A percentile compares a stretch with the other conserved stretches of the same genome.
phyloP scores from a whole-genome alignment of 345 rosid species.

The Ceriops tagal region DNA sequence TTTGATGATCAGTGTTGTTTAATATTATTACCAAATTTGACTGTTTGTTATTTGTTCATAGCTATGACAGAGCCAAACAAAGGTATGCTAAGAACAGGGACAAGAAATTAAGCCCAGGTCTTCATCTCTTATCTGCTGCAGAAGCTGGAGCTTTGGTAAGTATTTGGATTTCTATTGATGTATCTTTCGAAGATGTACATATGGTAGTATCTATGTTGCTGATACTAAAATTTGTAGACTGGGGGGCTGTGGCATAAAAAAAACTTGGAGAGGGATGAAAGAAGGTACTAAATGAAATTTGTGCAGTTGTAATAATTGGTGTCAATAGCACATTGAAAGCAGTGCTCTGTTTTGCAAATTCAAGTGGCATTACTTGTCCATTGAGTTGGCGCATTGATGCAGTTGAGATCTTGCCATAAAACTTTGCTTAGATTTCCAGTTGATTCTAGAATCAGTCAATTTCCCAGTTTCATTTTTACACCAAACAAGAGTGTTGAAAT shows the following conservation, averaged over 20 bases:
- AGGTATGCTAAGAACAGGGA: conserved; percentile 65
- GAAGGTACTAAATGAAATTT: too few species aligned
- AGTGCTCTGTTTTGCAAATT: background rate
- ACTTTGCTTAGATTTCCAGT: background rate
- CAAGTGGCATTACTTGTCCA: background rate
- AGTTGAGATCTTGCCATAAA: background rate
- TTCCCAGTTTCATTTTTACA: background rate
- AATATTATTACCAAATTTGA: background rate
- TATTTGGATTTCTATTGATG: conserved; percentile 8
- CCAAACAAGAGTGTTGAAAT: background rate
- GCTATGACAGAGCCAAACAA: conserved; percentile 84
- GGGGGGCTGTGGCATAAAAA: too few species aligned
- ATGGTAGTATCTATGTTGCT: too few species aligned
- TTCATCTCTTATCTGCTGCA: conserved; percentile 93
- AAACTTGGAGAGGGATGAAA: too few species aligned
- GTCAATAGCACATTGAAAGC: background rate
- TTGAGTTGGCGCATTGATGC: background rate
- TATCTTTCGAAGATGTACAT: too few species aligned
- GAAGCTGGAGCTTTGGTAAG: conserved; percentile 95
- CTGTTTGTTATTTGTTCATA: conserved; percentile 19
- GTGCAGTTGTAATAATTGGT: background rate
- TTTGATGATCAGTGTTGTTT: background rate
- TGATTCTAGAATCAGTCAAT: background rate
- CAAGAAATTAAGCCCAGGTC: conserved; percentile 56
- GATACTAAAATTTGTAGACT: too few species aligned